phyloP scores from a whole-genome alignment of 2,329 filamentous ascomycete genomes.

The Diplodia mutila region DNA sequence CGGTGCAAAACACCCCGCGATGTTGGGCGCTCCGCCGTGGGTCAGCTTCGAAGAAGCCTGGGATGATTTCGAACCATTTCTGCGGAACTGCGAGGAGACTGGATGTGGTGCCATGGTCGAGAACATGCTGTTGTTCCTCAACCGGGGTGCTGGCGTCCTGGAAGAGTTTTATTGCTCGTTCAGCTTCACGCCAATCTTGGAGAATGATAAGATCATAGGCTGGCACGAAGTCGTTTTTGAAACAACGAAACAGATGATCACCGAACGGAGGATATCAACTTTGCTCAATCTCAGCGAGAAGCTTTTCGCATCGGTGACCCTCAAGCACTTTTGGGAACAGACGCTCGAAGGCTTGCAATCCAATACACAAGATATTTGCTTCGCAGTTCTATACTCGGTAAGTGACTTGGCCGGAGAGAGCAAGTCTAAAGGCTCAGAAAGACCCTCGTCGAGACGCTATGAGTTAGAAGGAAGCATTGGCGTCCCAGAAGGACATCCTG shows the following conservation, averaged over 20 bases:
- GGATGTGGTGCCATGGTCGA: constrained; percentile 26
- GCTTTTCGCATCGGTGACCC: background rate
- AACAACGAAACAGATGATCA: constrained; percentile 27
- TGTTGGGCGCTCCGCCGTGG: constrained; percentile 70
- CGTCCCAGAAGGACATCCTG: constrained; percentile 36
- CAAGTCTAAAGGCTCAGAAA: constrained; percentile 34
- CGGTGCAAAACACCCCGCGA: constrained; percentile 69
- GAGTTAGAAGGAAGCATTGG: constrained; percentile 40
- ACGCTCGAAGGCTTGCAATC: constrained; percentile 33
- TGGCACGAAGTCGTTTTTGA: constrained; percentile 25
- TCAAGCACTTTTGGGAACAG: constrained; percentile 25
- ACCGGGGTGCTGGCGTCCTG: constrained; percentile 14
- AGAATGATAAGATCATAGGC: constrained; percentile 24
- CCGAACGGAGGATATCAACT: constrained; percentile 21
- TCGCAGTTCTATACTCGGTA: constrained; percentile 40
- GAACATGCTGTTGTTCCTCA: constrained; percentile 25
- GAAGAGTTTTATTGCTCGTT: constrained; percentile 28
- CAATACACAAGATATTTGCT: constrained; percentile 38
- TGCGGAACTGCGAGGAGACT: constrained; percentile 22
- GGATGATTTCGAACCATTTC: constrained; percentile 58
- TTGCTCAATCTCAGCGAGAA: constrained; percentile 24
- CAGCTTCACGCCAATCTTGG: constrained; percentile 26
- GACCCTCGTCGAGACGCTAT: constrained; percentile 36
- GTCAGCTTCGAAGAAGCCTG: constrained; percentile 72
- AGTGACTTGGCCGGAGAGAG: constrained; percentile 36